A percentile compares a stretch with the other conserved stretches of the same genome.
These are phyloP conservation scores for Dioscorea alata DNA, from an alignment of 106 monocot species.

Conservation along the genomic window DNA sequence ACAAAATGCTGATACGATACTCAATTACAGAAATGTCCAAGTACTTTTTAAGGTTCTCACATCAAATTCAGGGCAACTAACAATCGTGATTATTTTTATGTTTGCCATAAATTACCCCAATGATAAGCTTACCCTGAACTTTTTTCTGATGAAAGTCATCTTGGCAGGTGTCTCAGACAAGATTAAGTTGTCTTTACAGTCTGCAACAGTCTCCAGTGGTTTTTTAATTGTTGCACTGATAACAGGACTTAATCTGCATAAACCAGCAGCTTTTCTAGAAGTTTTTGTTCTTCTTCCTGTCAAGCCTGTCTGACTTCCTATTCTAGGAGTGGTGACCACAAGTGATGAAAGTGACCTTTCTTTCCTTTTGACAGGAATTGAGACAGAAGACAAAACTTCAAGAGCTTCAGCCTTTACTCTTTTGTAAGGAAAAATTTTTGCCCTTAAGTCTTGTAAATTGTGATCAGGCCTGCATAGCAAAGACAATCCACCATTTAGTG, in stretches of 20 bases:
- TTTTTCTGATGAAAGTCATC: constrained; percentile 3
- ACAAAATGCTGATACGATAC: no score
- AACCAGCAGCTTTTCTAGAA: constrained; percentile 44
- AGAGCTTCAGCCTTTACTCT: constrained; percentile 52
- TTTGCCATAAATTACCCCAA: no score
- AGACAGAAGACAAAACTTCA: constrained; percentile 47
- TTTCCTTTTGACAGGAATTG: constrained; percentile 78
- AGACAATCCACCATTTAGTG: no score
- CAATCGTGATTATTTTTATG: no score
- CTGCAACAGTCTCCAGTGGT: constrained; percentile 30
- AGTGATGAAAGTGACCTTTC: constrained; percentile 95
- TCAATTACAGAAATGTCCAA: no score
- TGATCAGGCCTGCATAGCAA: constrained; percentile 73
- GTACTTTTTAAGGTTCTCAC: no score
- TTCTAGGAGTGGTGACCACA: constrained; percentile 69
- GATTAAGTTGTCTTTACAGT: constrained; percentile 31
- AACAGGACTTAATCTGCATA: constrained; percentile 39
- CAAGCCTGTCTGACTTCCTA: constrained; percentile 44
- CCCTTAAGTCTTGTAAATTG: constrained; percentile 80
- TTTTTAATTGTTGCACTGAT: constrained; percentile 37
- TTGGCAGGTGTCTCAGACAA: constrained; percentile 33
- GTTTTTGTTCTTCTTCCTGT: constrained; percentile 78
- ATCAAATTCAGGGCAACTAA: no score
- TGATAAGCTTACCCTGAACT: no score
- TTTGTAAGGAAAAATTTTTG: constrained; percentile 85